phyloP scores from a whole-genome alignment of 2,329 filamentous ascomycete species.

The Ophiostoma tasmaniense region DNA sequence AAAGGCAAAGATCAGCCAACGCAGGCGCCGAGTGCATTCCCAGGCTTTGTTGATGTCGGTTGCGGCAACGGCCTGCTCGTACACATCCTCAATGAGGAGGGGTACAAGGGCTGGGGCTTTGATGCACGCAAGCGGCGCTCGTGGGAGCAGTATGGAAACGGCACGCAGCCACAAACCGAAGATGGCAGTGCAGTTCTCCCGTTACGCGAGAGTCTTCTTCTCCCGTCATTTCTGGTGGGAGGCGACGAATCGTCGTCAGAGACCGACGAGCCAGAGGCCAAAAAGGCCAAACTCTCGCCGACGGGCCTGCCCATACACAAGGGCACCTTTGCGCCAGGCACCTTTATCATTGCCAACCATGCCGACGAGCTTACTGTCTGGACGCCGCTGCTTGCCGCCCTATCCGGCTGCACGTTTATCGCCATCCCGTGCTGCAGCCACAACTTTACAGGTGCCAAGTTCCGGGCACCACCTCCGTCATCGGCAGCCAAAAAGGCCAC shows the following conservation, averaged over 20 bases:
- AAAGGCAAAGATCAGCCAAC: neutral
- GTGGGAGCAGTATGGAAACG: constrained; percentile 61
- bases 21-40: constrained; percentile 43
- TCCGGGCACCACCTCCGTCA: constrained; percentile 53
- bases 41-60: constrained; percentile 90
- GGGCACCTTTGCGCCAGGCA: constrained; percentile 62
- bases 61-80: constrained; percentile 92
- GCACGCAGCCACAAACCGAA: constrained; percentile 18
- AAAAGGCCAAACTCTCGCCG: constrained; percentile 15
- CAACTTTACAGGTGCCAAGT: constrained; percentile 65
- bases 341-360: constrained; percentile 95
- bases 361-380: constrained; percentile 93
- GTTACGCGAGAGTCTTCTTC: constrained; percentile 37
- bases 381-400: constrained; percentile 79
- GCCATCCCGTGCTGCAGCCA: constrained; percentile 95
- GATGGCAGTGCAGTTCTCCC: neutral
- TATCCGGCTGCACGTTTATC: constrained; percentile 73
- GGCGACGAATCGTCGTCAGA: neutral
- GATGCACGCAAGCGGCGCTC: constrained; percentile 81
- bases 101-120: constrained; percentile 80
- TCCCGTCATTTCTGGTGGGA: constrained; percentile 16
- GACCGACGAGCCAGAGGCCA: neutral
- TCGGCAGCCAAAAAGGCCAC: constrained; percentile 44
- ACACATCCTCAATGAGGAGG: constrained; percentile 70
- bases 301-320: constrained; percentile 32